Percentiles rank a stretch among this genome's conserved stretches.
phyloP scores from a whole-genome alignment of 2,329 filamentous ascomycete genomes.

The Mollisia scopiformis region DNA sequence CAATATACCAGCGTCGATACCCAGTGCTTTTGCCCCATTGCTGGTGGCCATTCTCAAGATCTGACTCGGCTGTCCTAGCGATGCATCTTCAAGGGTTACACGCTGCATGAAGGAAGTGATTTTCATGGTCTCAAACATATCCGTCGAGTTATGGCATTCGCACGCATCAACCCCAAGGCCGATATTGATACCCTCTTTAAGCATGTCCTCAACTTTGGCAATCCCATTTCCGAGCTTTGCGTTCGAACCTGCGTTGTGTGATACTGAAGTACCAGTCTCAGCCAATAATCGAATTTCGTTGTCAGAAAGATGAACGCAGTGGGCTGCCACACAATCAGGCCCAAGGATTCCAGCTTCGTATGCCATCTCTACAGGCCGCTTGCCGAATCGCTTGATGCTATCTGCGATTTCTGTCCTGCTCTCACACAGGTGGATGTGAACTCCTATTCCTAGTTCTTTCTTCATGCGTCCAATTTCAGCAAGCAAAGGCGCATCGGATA shows the following conservation, averaged over 20 bases:
- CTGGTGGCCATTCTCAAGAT: conserved; percentile 31
- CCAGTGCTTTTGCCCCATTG: conserved; percentile 29
- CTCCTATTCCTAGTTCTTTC: conserved; percentile 24
- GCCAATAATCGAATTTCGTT: conserved; percentile 26
- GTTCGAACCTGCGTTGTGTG: conserved; percentile 28
- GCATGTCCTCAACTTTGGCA: conserved; percentile 24
- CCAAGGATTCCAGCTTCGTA: conserved; percentile 27
- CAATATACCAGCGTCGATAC: conserved; percentile 27
- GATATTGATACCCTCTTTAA: conserved; percentile 27
- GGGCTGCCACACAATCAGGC: conserved; percentile 28
- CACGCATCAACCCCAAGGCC: conserved; percentile 31
- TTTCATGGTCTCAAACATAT: conserved; percentile 35
- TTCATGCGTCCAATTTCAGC: conserved; percentile 21
- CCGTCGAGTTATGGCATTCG: conserved; percentile 33
- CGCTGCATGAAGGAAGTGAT: conserved; percentile 30
- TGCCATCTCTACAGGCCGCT: conserved; percentile 25
- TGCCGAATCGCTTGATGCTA: conserved; percentile 20
- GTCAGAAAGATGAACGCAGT: conserved; percentile 28
- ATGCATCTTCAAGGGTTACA: conserved; percentile 23
- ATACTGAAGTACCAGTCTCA: conserved; percentile 26
- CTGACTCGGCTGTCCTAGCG: conserved; percentile 21
- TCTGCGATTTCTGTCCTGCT: conserved; percentile 24
- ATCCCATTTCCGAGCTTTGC: conserved; percentile 32
- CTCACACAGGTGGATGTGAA: conserved; percentile 31
- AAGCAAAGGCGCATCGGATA: conserved; percentile 22